phyloP scores from a whole-genome alignment of 2,329 filamentous ascomycete genomes.

The Furcasterigmium sp. region DNA sequence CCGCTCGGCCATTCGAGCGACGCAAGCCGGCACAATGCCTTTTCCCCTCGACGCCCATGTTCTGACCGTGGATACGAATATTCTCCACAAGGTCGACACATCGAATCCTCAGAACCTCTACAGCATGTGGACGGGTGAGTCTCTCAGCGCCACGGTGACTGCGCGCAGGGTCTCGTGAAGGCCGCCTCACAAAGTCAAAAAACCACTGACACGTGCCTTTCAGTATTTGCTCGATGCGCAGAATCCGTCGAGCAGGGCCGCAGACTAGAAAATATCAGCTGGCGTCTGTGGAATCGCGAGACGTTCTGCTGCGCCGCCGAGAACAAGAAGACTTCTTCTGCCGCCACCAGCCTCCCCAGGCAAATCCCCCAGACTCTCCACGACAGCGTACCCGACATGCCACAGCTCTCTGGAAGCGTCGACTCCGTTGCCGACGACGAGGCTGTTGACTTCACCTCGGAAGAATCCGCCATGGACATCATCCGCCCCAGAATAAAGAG shows the following conservation, averaged over 20 bases:
- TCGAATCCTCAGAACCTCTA: slow-evolving; percentile 88
- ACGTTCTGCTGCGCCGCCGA: slow-evolving; percentile 78
- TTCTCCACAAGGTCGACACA: slow-evolving; percentile 93
- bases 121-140: slow-evolving; percentile 94
- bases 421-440: slow-evolving; percentile 70
- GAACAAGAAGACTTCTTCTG: slow-evolving; percentile 40
- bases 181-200: slow-evolving; percentile 14
- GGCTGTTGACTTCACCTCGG: slow-evolving; percentile 50
- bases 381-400: slow-evolving; percentile 48
- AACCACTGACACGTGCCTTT: slow-evolving; percentile 5
- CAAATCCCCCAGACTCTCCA: slow-evolving; percentile 34
- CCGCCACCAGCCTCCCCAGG: slow-evolving; percentile 39
- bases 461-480: slow-evolving; percentile 53
- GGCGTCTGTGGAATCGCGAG: slow-evolving; percentile 92
- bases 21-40: slow-evolving; percentile 59
- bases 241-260: slow-evolving; percentile 91
- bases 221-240: slow-evolving; percentile 91
- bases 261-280: slow-evolving; percentile 89
- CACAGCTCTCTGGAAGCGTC: slow-evolving; percentile 71
- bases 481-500: slow-evolving; percentile 63
- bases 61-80: slow-evolving; percentile 83
- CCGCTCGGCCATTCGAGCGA: slow-evolving; percentile 32
- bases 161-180: slow-evolving; percentile 23
- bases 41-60: slow-evolving; percentile 78
- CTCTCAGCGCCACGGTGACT: no score